These are phyloP conservation scores for Arthromyces matolae DNA, from an alignment of 768 basidiomycete genomes.

Conservation along the genomic window DNA sequence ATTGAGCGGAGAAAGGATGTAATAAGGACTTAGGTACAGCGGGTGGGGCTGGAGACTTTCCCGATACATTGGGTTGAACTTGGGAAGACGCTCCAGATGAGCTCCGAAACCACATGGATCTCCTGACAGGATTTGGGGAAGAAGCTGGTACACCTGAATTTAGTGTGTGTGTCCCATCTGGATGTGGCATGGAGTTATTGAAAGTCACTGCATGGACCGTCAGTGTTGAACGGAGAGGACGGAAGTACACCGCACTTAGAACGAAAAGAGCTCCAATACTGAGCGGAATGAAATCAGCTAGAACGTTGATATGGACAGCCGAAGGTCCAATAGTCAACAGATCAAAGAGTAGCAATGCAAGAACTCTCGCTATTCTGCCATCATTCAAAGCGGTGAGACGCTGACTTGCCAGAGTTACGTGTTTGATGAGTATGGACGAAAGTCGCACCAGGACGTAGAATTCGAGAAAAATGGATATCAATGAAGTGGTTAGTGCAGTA, in stretches of 20 bases:
- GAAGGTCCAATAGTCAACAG: slow-evolving; percentile 13
- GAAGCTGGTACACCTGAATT: not conserved
- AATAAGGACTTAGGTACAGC: not conserved
- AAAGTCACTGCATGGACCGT: slow-evolving; percentile 5
- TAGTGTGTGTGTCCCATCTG: not conserved
- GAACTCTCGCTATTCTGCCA: slow-evolving; percentile 5
- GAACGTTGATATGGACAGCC: slow-evolving; percentile 9
- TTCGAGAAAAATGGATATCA: slow-evolving; percentile 7
- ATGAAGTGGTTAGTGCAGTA: slow-evolving; percentile 12
- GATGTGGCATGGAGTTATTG: not conserved
- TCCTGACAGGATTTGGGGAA: not conserved
- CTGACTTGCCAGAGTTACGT: slow-evolving; percentile 3
- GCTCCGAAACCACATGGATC: slow-evolving; percentile 9
- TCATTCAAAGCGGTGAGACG: slow-evolving; percentile 2
- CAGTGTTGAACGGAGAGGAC: not conserved
- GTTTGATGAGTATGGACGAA: not conserved
- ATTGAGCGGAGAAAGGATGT: slow-evolving; percentile 12
- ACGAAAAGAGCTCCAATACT: slow-evolving; percentile 14
- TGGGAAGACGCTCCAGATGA: not conserved
- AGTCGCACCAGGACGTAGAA: slow-evolving; percentile 9
- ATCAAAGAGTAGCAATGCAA: slow-evolving; percentile 13
- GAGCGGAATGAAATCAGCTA: slow-evolving; percentile 15
- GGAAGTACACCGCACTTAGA: slow-evolving; percentile 5
- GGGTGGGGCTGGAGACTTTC: not conserved
- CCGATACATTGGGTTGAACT: not conserved